A percentile compares a stretch with the other conserved stretches of the same genome.
These are phyloP conservation scores for Penicillium macrosclerotiorum DNA, from an alignment of 495 filamentous ascomycete genomes.

Conservation along the genomic window DNA sequence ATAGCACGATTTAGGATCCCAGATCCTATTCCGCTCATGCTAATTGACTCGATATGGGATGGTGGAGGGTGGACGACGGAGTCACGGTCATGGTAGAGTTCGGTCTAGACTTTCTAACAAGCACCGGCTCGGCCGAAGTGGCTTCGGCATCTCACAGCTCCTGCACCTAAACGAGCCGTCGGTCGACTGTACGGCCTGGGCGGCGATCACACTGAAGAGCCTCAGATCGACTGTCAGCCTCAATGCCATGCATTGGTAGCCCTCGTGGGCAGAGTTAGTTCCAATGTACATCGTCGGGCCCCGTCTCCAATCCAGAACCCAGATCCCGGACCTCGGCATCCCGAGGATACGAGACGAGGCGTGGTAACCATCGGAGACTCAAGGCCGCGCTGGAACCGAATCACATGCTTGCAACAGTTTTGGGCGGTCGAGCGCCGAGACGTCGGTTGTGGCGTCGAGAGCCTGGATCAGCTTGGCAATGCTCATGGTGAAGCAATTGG, in stretches of 20 bases:
- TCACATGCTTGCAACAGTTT: constrained; percentile 20
- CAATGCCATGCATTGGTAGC: constrained; percentile 21
- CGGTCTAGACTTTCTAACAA: too few relatives aligned
- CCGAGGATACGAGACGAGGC: constrained; percentile 18
- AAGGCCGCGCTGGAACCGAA: constrained; percentile 4
- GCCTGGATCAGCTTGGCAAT: constrained; percentile 8
- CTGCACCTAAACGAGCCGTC: background rate
- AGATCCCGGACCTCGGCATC: constrained; percentile 5
- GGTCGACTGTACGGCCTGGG: background rate
- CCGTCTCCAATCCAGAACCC: background rate
- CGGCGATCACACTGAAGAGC: constrained; percentile 20
- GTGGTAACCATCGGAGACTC: constrained; percentile 6
- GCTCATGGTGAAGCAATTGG: background rate
- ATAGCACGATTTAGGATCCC: too few relatives aligned
- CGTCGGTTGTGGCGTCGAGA: constrained; percentile 4
- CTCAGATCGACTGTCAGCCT: constrained; percentile 19
- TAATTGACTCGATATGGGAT: too few relatives aligned
- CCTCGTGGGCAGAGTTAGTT: constrained; percentile 4
- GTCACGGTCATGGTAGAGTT: too few relatives aligned
- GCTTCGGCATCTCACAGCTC: constrained; percentile 3
- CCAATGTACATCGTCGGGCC: background rate
- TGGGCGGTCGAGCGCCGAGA: constrained; percentile 11
- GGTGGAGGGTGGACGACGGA: too few relatives aligned
- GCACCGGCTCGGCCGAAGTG: constrained; percentile 12
- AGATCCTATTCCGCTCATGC: too few relatives aligned